Conservation (phyloP, 331 rosid genomes). For the Pyrus hybrid region DNA sequence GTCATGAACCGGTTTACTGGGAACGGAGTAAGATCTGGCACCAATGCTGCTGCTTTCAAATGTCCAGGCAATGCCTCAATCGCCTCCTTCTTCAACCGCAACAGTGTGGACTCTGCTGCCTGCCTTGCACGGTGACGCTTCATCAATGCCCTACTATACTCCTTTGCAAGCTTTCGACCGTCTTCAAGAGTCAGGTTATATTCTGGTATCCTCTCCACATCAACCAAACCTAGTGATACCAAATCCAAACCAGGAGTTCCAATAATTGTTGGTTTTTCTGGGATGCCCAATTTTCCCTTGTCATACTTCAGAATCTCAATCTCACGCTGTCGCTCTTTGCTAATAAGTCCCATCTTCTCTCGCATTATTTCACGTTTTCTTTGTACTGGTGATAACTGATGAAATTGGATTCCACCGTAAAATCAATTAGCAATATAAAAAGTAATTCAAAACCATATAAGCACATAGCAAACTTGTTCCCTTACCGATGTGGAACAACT, state of each 20-base stretch:
- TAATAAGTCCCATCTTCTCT: constrained; percentile 72
- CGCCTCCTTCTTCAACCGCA: constrained; percentile 68
- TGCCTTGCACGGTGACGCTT: constrained; percentile 69
- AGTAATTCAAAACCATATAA: too few species aligned
- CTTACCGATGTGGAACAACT: too few species aligned
- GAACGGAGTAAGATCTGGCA: constrained; percentile 65
- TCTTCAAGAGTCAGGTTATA: constrained; percentile 70
- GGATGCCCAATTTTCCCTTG: constrained; percentile 30
- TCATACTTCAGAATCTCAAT: constrained; percentile 49
- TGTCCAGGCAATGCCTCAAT: constrained; percentile 79
- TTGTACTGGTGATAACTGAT: constrained; percentile 28
- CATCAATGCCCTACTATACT: constrained; percentile 79
- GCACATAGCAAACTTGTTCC: too few species aligned
- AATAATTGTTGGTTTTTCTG: constrained; percentile 50
- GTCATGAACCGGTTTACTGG: constrained; percentile 72
- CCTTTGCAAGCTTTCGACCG: constrained; percentile 80
- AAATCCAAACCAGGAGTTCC: constrained; percentile 85
- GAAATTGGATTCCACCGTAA: too few species aligned
- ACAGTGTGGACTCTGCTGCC: constrained; percentile 59
- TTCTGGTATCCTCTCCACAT: constrained; percentile 56
- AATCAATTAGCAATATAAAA: too few species aligned
- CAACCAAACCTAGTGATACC: constrained; percentile 69
- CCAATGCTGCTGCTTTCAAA: constrained; percentile 67
- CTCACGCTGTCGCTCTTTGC: constrained; percentile 85
- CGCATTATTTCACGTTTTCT: constrained; percentile 62